Percentiles rank a stretch among this genome's conserved stretches.
phyloP scores from a whole-genome alignment of 768 basidiomycete genomes.

The Dioszegia hungarica region DNA sequence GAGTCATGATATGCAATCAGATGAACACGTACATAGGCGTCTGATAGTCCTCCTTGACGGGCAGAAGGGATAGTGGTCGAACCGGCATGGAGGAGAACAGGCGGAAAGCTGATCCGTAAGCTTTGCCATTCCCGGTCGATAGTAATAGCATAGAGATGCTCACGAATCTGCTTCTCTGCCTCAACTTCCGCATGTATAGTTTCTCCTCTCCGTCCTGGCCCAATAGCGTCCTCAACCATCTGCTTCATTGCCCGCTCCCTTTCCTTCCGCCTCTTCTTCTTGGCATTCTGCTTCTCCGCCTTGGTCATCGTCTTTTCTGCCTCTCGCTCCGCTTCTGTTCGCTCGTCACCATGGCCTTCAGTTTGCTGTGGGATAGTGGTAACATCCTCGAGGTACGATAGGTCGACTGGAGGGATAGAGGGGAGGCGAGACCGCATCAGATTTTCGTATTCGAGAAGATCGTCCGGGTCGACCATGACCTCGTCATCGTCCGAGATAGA shows the following conservation, averaged over 20 bases:
- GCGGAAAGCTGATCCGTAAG: not conserved
- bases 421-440: not conserved
- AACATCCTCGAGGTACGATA: not conserved
- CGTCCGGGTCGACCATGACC: too few relatives aligned
- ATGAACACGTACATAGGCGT: conserved; percentile 5
- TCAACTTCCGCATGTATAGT: not conserved
- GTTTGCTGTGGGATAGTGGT: not conserved
- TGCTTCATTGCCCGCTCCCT: conserved; percentile 8
- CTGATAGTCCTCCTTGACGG: conserved; percentile 5
- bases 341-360: not conserved
- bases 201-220: not conserved
- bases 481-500: too few relatives aligned
- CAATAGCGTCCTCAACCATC: not conserved
- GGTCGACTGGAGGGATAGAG: not conserved
- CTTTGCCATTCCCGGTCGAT: not conserved
- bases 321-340: not conserved
- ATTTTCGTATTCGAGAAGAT: not conserved
- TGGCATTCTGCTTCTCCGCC: conserved; percentile 28
- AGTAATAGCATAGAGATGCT: not conserved
- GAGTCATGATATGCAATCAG: not conserved
- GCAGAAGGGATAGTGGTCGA: not conserved
- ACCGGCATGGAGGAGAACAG: not conserved
- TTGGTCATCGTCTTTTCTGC: conserved; percentile 15
- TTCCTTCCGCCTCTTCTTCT: conserved; percentile 27
- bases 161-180: not conserved